A percentile compares a stretch with the other conserved stretches of the same genome.
Evolutionary conservation across 306 rosid species (phyloP).

Genomic region (Fragaria iinumae): DNA sequence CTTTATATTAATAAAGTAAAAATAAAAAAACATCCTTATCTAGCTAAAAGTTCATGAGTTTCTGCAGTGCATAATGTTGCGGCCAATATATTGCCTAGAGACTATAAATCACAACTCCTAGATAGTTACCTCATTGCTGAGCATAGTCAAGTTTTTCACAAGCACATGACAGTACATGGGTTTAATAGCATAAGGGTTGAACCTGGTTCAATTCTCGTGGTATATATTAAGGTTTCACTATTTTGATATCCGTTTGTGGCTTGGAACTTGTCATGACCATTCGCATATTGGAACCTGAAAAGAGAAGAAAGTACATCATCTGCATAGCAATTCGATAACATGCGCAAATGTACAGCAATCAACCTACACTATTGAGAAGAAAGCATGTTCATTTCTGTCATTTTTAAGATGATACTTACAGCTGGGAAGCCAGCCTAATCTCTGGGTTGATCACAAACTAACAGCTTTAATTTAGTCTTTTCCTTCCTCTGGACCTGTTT

Average conservation of each 20-base stretch:
- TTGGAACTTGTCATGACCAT: constrained; percentile 75
- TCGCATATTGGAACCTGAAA: constrained; percentile 58
- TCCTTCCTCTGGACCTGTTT: too few relatives aligned
- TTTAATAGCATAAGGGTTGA: neutral
- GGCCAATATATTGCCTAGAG: neutral
- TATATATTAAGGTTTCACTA: constrained; percentile 28
- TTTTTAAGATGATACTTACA: too few relatives aligned
- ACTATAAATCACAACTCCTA: neutral
- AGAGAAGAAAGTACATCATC: constrained; percentile 12
- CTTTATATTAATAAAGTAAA: neutral
- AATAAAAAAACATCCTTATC: neutral
- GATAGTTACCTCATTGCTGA: neutral
- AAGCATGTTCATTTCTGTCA: neutral
- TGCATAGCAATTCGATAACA: constrained; percentile 7
- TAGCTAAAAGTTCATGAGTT: neutral
- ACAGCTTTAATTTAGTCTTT: too few relatives aligned
- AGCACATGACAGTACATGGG: neutral
- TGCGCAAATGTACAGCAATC: neutral
- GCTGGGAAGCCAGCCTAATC: too few relatives aligned
- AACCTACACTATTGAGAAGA: constrained; percentile 6
- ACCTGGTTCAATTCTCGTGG: constrained; percentile 8
- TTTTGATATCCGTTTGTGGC: constrained; percentile 26
- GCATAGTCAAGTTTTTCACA: neutral
- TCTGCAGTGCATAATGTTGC: neutral
- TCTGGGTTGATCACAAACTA: too few relatives aligned